Evolutionary conservation across 768 basidiomycete species (phyloP).

Genomic region (Xerocomellus chrysenteron): DNA sequence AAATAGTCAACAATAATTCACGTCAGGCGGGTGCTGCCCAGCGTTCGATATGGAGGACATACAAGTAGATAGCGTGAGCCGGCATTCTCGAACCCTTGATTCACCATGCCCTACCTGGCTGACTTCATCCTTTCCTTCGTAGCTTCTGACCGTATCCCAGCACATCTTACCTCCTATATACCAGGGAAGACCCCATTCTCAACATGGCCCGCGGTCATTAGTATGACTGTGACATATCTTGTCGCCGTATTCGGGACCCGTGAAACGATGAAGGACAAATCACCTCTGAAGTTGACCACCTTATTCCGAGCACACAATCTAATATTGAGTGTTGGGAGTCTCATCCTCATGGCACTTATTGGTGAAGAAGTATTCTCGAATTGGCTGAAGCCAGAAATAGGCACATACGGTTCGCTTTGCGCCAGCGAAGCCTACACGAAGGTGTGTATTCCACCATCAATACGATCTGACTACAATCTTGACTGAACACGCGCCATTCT

Average conservation of each 20-base stretch:
- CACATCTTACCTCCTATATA: slow-evolving; percentile 61
- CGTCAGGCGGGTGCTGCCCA: not conserved
- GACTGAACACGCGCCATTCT: not conserved
- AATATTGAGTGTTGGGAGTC: slow-evolving; percentile 76
- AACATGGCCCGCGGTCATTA: slow-evolving; percentile 64
- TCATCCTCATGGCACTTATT: slow-evolving; percentile 76
- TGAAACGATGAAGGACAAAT: slow-evolving; percentile 74
- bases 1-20: not conserved
- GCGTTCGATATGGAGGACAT: not conserved
- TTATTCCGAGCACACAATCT: slow-evolving; percentile 89
- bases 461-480: not conserved
- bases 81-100: not conserved
- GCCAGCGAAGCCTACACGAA: slow-evolving; percentile 72
- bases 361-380: slow-evolving; percentile 86
- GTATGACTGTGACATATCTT: slow-evolving; percentile 74
- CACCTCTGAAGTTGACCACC: slow-evolving; percentile 67
- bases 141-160: slow-evolving; percentile 53
- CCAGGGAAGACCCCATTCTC: slow-evolving; percentile 78
- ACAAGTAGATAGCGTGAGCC: slow-evolving; percentile 8
- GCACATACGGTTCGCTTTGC: slow-evolving; percentile 77
- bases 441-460: slow-evolving; percentile 45
- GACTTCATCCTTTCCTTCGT: slow-evolving; percentile 59
- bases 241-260: slow-evolving; percentile 81
- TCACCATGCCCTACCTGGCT: slow-evolving; percentile 65
- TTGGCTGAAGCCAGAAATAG: slow-evolving; percentile 68